phyloP scores from a whole-genome alignment of 306 rosid genomes.

The Cicer chorassanicum region DNA sequence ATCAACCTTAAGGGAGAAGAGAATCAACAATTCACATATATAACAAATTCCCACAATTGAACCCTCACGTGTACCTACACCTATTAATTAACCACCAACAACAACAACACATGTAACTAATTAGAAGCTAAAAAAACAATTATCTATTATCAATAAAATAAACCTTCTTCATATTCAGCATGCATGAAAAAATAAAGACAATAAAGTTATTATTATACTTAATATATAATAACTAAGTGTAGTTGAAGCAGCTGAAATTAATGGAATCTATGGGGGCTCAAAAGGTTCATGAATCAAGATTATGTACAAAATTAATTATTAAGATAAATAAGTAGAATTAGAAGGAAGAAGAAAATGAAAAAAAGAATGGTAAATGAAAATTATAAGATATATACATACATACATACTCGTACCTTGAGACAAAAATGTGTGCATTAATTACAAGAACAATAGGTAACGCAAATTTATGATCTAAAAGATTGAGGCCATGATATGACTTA shows the following conservation, averaged over 20 bases:
- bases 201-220: not conserved
- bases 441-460: slow-evolving; percentile 41
- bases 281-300: slow-evolving; percentile 31
- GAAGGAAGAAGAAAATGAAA: slow-evolving; percentile 3
- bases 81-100: slow-evolving; percentile 12
- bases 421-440: slow-evolving; percentile 46
- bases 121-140: slow-evolving; percentile 38
- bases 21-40: slow-evolving; percentile 57
- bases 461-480: slow-evolving; percentile 47
- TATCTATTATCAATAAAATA: not conserved
- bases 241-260: not conserved
- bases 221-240: slow-evolving; percentile 13
- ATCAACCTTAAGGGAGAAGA: slow-evolving; percentile 46
- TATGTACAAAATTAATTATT: not conserved
- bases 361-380: not conserved
- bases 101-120: slow-evolving; percentile 33
- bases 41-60: slow-evolving; percentile 47
- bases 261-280: slow-evolving; percentile 38
- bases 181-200: not conserved
- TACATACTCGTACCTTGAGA: slow-evolving; percentile 47
- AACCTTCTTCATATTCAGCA: not conserved
- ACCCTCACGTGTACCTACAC: slow-evolving; percentile 51
- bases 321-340: not conserved
- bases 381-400: not conserved
- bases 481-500: not conserved